phyloP scores from a whole-genome alignment of 768 basidiomycete genomes.

The Lactarius pseudohatsudake region DNA sequence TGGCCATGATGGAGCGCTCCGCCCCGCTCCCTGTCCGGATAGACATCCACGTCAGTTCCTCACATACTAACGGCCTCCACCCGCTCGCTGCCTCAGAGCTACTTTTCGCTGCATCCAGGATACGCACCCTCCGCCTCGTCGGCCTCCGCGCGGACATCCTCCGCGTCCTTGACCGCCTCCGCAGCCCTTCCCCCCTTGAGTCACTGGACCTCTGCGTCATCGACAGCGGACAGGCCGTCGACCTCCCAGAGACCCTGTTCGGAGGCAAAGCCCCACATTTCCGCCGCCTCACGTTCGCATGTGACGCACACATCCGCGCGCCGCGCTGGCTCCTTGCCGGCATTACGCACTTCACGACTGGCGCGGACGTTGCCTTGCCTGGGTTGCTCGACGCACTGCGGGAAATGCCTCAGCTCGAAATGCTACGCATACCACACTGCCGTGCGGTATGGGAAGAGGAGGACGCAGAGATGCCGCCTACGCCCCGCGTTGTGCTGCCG shows the following conservation, averaged over 20 bases:
- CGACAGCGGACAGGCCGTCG: constrained; percentile 17
- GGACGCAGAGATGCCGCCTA: background rate
- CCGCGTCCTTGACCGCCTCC: constrained; percentile 17
- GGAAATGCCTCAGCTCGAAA: constrained; percentile 18
- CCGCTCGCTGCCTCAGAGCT: constrained; percentile 24
- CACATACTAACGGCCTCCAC: constrained; percentile 16
- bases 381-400: constrained; percentile 12
- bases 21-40: constrained; percentile 17
- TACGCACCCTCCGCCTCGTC: constrained; percentile 20
- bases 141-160: constrained; percentile 20
- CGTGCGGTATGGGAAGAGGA: constrained; percentile 22
- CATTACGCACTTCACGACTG: constrained; percentile 17
- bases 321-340: constrained; percentile 19
- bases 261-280: constrained; percentile 17
- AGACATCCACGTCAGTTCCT: constrained; percentile 17
- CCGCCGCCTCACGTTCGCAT: constrained; percentile 14
- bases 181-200: constrained; percentile 21
- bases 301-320: constrained; percentile 17
- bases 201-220: constrained; percentile 5
- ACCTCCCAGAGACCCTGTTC: constrained; percentile 16
- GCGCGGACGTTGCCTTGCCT: constrained; percentile 7
- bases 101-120: constrained; percentile 20
- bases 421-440: constrained; percentile 21
- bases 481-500: constrained; percentile 9
- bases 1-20: constrained; percentile 25